A percentile compares a stretch with the other conserved stretches of the same genome.
Conservation (phyloP, 495 filamentous ascomycete species). For the Aspergillus coremiiformis region DNA sequence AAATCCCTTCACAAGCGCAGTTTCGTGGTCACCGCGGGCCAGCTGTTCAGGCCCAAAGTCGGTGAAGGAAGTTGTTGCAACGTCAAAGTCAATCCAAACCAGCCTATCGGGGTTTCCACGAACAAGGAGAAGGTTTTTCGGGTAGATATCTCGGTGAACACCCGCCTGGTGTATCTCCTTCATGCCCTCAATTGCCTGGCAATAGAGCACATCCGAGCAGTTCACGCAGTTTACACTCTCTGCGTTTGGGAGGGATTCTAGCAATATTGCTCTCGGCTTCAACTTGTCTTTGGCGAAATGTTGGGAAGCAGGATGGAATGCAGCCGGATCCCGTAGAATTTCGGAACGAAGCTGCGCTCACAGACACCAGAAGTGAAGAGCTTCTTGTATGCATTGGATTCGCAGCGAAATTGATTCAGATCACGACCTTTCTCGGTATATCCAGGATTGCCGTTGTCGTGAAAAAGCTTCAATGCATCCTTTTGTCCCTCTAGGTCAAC, state of each 20-base stretch:
- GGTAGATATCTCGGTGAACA: too few species aligned
- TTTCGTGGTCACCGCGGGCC: slow-evolving; percentile 11
- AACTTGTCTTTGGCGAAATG: slow-evolving; percentile 11
- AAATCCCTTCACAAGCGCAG: slow-evolving; percentile 10
- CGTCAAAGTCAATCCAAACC: slow-evolving; percentile 10
- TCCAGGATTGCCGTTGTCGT: slow-evolving; percentile 7
- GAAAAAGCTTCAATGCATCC: too few species aligned
- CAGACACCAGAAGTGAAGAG: slow-evolving; percentile 8
- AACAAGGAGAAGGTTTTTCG: too few species aligned
- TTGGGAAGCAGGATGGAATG: slow-evolving; percentile 1
- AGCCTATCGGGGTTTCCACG: slow-evolving; percentile 3
- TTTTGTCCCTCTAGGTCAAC: too few species aligned
- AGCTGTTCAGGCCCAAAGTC: not conserved
- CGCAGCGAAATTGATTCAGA: slow-evolving; percentile 10
- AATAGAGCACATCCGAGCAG: slow-evolving; percentile 7
- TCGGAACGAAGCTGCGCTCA: slow-evolving; percentile 8
- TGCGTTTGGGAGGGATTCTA: slow-evolving; percentile 10
- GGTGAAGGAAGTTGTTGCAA: slow-evolving; percentile 5
- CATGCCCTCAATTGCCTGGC: slow-evolving; percentile 1
- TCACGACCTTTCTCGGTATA: slow-evolving; percentile 7
- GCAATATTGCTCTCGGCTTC: slow-evolving; percentile 7
- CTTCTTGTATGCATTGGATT: slow-evolving; percentile 7
- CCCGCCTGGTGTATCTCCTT: slow-evolving; percentile 4
- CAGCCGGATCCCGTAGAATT: slow-evolving; percentile 8
- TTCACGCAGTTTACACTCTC: slow-evolving; percentile 15